Base-by-base conservation (phyloP, 106 monocot genomes). In the Cymbidium sinense region DNA sequence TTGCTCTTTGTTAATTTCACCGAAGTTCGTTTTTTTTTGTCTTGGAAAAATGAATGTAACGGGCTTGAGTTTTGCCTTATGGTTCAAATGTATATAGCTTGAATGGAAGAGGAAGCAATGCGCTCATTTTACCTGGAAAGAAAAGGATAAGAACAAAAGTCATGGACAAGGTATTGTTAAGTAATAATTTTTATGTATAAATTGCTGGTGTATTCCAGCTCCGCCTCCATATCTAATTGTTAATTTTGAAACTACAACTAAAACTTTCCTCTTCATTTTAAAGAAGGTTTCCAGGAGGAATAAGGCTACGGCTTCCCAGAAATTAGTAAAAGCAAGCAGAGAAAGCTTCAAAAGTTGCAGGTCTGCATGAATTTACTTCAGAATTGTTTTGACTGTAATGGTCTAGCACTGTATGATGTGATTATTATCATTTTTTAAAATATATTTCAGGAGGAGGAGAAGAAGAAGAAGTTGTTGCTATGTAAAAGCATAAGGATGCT, bases 321-420 rank as follows among this genome's bases (percentile, higher is more conserved):
- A n/a, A n/a, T 88, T 76, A 92, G 92, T 79, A 98, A 94, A 83
- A 92, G 43, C 77, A 90, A 94, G 78, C 85, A 80, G 27, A 91
- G 83, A 73, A 98, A 98, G 71, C 44, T 98, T 50, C 87, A 86
- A 58, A 81, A 89, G 73, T 51, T 96, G 75, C 88, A 91, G 85
- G 95, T 95, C 0, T 41, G 41, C 11, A 30, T 54, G 34, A 28
- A 25, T 82, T 76, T 50, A 43, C 23, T 27, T 43, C 50, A 23
- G 1, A 55, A 18, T 36, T 73, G 52, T 9, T 70, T 29, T 17
- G 75, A 41, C 75, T 34, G 41, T 58, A 47, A 64, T 78, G 10
- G 20, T 47, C 5, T 54, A 64, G n/a, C 52, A 50, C 43, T 2
- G 18, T 76, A 20, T 54, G 43, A 71, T 3, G 19, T 52, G 64